These are phyloP conservation scores for Crucibulum laeve DNA, from an alignment of 768 basidiomycete genomes.

Conservation along the genomic window DNA sequence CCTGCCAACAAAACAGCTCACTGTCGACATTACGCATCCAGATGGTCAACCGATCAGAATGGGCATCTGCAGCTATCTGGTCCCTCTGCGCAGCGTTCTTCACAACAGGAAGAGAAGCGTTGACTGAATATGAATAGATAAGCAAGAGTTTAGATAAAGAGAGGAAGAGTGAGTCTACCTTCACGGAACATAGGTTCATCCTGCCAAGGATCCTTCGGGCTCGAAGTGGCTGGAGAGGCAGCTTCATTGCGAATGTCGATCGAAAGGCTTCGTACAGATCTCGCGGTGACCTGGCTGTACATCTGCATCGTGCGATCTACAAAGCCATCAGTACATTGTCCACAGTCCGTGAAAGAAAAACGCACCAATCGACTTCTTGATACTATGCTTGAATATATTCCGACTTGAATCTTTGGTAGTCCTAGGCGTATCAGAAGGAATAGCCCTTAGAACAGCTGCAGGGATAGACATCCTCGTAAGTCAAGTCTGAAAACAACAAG, in stretches of 20 bases:
- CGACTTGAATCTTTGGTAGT: slow-evolving; percentile 23
- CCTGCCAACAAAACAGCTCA: slow-evolving; percentile 31
- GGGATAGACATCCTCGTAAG: not conserved
- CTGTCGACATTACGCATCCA: slow-evolving; percentile 86
- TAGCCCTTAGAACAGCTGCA: slow-evolving; percentile 17
- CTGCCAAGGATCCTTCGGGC: slow-evolving; percentile 43
- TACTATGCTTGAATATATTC: slow-evolving; percentile 58
- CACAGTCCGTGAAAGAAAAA: slow-evolving; percentile 2
- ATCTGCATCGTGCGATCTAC: slow-evolving; percentile 65
- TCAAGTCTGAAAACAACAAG: slow-evolving; percentile 4
- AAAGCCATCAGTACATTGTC: not conserved
- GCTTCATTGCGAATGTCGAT: slow-evolving; percentile 25
- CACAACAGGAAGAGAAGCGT: slow-evolving; percentile 50
- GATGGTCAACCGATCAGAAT: slow-evolving; percentile 65
- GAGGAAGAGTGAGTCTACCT: slow-evolving; percentile 24
- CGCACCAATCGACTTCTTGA: slow-evolving; percentile 73
- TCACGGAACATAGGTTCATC: slow-evolving; percentile 39
- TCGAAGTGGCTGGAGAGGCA: slow-evolving; percentile 7
- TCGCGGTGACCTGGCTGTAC: slow-evolving; percentile 46
- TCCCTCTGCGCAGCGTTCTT: slow-evolving; percentile 50
- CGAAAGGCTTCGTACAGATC: slow-evolving; percentile 37
- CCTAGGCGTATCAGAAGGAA: slow-evolving; percentile 12
- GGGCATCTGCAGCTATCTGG: slow-evolving; percentile 47
- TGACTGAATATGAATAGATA: slow-evolving; percentile 22
- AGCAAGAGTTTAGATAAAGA: not conserved